Conservation (phyloP, 768 basidiomycete genomes). For the Coprinopsis cinerea region DNA sequence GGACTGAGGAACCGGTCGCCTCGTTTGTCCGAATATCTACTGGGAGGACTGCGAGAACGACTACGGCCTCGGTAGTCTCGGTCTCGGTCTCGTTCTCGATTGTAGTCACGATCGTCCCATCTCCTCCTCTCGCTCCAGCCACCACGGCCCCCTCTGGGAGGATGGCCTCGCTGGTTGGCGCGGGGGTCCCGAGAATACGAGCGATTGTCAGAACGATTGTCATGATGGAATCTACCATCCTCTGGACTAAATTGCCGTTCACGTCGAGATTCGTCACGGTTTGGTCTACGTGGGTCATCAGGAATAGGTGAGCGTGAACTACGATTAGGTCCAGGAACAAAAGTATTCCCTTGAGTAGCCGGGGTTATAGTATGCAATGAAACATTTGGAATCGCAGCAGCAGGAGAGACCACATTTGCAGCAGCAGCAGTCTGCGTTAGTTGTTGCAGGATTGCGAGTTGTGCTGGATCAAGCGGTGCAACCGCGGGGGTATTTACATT, state of each 20-base stretch:
- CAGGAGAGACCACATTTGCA: conserved; percentile 16
- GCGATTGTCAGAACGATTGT: conserved; percentile 47
- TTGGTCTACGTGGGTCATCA: conserved; percentile 16
- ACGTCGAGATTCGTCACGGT: conserved; percentile 44
- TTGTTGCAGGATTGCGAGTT: conserved; percentile 72
- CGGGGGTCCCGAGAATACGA: conserved; percentile 29
- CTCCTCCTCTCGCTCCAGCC: conserved; percentile 48
- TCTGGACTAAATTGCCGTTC: conserved; percentile 46
- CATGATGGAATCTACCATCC: conserved; percentile 41
- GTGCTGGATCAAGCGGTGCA: conserved; percentile 42
- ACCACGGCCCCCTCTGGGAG: conserved; percentile 29
- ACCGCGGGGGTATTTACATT: conserved; percentile 42
- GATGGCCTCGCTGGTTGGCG: conserved; percentile 49
- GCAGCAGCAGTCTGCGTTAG: conserved; percentile 60
- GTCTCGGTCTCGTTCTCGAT: conserved; percentile 47
- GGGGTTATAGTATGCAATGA: conserved; percentile 23
- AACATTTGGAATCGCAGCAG: conserved; percentile 27
- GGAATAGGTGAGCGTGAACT: conserved; percentile 27
- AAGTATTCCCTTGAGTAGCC: conserved; percentile 25
- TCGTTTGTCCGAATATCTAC: conserved; percentile 47
- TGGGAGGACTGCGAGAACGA: conserved; percentile 71
- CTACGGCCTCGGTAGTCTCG: conserved; percentile 46
- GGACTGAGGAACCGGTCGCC: conserved; percentile 57
- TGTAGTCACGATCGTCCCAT: conserved; percentile 48
- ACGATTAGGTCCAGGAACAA: conserved; percentile 27